phyloP scores from a whole-genome alignment of 345 rosid species.

The Aethionema arabicum region DNA sequence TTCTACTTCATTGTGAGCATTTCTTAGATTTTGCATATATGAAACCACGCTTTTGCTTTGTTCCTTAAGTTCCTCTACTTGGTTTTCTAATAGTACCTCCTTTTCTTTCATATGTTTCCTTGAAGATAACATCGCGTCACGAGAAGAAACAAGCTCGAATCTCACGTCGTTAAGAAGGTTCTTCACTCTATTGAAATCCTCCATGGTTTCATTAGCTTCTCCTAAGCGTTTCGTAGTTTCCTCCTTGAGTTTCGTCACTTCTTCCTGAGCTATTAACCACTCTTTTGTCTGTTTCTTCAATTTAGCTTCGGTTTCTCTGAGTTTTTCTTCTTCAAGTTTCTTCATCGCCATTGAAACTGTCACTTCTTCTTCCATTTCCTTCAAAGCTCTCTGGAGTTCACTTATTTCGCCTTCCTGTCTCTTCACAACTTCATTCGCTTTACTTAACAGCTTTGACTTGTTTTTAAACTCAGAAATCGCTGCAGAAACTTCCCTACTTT shows the following conservation, averaged over 20 bases:
- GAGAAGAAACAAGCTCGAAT: slow-evolving; percentile 67
- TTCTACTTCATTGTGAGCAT: slow-evolving; percentile 70
- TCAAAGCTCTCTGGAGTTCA: slow-evolving; percentile 48
- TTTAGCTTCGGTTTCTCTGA: slow-evolving; percentile 51
- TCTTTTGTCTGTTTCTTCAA: slow-evolving; percentile 67
- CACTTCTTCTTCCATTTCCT: slow-evolving; percentile 66
- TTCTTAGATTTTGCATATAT: slow-evolving; percentile 62
- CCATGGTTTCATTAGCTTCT: slow-evolving; percentile 54
- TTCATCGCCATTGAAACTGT: slow-evolving; percentile 42
- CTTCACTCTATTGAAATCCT: slow-evolving; percentile 66
- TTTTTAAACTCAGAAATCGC: slow-evolving; percentile 45
- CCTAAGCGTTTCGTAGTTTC: slow-evolving; percentile 43
- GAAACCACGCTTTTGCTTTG: slow-evolving; percentile 53
- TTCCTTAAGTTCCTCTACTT: slow-evolving; percentile 61
- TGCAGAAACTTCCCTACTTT: slow-evolving; percentile 49
- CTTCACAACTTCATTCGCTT: slow-evolving; percentile 60
- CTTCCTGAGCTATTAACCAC: slow-evolving; percentile 70
- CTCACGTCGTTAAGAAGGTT: slow-evolving; percentile 68
- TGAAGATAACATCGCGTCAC: slow-evolving; percentile 62
- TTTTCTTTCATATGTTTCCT: slow-evolving; percentile 64
- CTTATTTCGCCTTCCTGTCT: slow-evolving; percentile 64
- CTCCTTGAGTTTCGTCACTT: slow-evolving; percentile 52
- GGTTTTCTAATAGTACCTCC: slow-evolving; percentile 48
- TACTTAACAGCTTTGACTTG: slow-evolving; percentile 56
- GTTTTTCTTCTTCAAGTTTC: slow-evolving; percentile 64